Evolutionary conservation across 106 monocot species (phyloP).

Genomic region (Vanilla planifolia): DNA sequence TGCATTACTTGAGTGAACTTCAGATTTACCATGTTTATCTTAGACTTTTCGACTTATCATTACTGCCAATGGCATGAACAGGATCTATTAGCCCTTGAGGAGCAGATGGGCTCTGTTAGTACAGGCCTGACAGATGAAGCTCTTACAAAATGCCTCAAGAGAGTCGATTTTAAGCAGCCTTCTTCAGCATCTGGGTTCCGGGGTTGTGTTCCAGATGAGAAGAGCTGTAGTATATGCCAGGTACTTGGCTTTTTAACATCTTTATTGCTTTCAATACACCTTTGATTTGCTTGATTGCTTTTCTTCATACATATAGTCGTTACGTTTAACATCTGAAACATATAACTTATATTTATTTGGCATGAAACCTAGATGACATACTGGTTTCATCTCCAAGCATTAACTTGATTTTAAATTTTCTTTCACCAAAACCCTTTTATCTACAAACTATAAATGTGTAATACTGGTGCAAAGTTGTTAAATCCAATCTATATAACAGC

Average conservation of each 20-base stretch:
- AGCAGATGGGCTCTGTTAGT: constrained; percentile 79
- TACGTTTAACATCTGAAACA: no score
- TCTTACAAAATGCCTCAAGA: constrained; percentile 52
- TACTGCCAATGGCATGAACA: constrained; percentile 13
- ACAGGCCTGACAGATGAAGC: constrained; percentile 80
- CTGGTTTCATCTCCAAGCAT: no score
- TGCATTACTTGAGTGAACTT: not conserved
- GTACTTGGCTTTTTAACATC: constrained; percentile 27
- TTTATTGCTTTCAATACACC: no score
- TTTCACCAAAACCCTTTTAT: no score
- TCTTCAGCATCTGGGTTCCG: not conserved
- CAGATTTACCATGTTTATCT: not conserved
- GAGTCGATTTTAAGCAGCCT: constrained; percentile 25
- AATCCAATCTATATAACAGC: no score
- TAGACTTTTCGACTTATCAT: not conserved
- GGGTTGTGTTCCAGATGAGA: constrained; percentile 26
- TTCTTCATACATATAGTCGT: no score
- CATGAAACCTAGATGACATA: no score
- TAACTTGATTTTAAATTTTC: no score
- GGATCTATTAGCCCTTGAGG: constrained; percentile 79
- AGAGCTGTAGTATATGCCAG: constrained; percentile 90
- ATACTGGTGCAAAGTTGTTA: no score
- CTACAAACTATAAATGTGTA: no score
- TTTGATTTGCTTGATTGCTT: no score
- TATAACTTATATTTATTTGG: no score